These are phyloP conservation scores for Zygoascus meyerae DNA, from an alignment of 1,139 yeast species.

Conservation along the genomic window DNA sequence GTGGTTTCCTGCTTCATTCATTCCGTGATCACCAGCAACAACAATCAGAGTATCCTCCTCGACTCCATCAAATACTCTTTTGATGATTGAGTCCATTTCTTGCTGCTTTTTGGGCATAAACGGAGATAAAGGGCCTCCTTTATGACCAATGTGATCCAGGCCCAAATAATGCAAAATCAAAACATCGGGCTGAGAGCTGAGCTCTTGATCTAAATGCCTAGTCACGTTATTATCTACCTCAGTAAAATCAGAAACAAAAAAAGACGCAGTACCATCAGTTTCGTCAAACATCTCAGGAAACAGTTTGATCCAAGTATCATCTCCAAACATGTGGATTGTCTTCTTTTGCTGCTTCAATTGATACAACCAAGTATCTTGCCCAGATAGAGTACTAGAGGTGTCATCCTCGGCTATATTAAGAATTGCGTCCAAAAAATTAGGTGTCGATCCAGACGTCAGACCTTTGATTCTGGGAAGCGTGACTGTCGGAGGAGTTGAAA, in stretches of 20 bases:
- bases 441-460: constrained; percentile 88
- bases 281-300: constrained; percentile 63
- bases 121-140: constrained; percentile 79
- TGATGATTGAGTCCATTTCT: constrained; percentile 75
- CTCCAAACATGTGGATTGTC: constrained; percentile 81
- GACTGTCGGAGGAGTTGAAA: constrained; percentile 93
- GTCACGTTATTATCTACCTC: constrained; percentile 94
- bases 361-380: constrained; percentile 81
- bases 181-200: constrained; percentile 66
- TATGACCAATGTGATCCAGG: constrained; percentile 94
- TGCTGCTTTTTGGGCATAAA: constrained; percentile 75
- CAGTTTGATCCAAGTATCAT: constrained; percentile 93
- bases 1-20: constrained; percentile 85
- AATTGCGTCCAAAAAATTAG: constrained; percentile 92
- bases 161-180: constrained; percentile 88
- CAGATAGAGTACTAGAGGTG: constrained; percentile 62
- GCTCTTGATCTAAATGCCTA: constrained; percentile 62
- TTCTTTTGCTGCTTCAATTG: constrained; percentile 49
- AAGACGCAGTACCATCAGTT: constrained; percentile 85
- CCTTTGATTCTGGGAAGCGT: constrained; percentile 93
- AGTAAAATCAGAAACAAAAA: constrained; percentile 89
- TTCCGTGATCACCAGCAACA: constrained; percentile 91
- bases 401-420: constrained; percentile 92
- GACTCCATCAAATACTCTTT: constrained; percentile 46
- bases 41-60: constrained; percentile 61